Base-by-base conservation (phyloP, 176 grass and related monocot species). In the Triticum dicoccoides region DNA sequence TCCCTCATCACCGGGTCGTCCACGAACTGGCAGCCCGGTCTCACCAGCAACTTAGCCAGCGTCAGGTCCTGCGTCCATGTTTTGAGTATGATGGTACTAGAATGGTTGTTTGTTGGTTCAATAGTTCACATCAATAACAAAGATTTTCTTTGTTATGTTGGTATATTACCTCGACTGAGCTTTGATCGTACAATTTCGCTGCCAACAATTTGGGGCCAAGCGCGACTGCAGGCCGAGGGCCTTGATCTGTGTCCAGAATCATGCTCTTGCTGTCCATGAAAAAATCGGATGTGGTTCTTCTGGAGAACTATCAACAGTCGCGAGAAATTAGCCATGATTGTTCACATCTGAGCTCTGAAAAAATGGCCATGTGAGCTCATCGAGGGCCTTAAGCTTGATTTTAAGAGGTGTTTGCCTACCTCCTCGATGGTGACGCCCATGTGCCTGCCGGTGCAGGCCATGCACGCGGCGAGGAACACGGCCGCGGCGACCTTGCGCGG, bases 31-130 rank as follows among this genome's bases (percentile, higher is more conserved):
- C 33, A 84, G 56, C 85, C 89, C 0, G 89, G 76, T 7, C 92
- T 86, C 65, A 84, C 3, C 79, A 91, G 3, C 89, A 91, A 30
- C n/a, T 37, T 91, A 3, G 80, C 89, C 11, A 93, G 88, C 11
- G 61, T 52, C 54, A 91, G 33, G 73, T 91, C 89, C 92, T 91
- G 77, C 20, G 32, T 69, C 66, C 65, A 33, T 69, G 12, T 49
- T 49, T 4, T 1, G 45, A 51, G 47, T 15, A 69, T 59, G 15
- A n/a, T 3, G 2, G 4, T 15, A 51, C 4, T 51, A 51, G 47
- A 51, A 1, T 5, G 13, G 47, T 1, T 15, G 13, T 51, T 51
- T 1, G 47, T 51, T 51, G 13, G 47, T 44, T 42, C 35, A 6
- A 37, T 38, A 5, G 37, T 41, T 37, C 35, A 37, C 5, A 37